Base-by-base conservation (phyloP, 805 yeast species). In the Wickerhamomyces canadensis region DNA sequence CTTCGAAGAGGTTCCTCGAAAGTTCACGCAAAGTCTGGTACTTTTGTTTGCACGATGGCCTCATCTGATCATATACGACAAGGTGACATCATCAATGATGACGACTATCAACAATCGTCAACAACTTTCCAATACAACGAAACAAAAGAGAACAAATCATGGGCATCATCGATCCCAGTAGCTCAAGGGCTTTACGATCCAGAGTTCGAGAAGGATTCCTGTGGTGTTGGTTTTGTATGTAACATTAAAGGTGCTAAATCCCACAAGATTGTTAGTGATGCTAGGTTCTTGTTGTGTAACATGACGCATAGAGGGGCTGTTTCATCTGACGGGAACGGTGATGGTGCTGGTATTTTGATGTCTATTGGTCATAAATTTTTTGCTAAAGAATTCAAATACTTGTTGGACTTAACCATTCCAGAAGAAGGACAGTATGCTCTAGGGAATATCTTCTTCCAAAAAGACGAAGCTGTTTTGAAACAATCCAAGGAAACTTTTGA, bases 301-400 rank as follows among this genome's bases (percentile, higher is more conserved):
- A 93, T 91, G 98, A 85, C 97, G 44, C 98, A 91, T 64, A 79
- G 98, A 67, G 98, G 98, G 58, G 98, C 98, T 28, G 96, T 89
- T 43, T 95, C 96, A 42, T 72, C 87, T 1, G 96, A 89, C 57
- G 95, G 97, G 17, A 96, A 91, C 60, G 98, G 98, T 64, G 98
- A 91, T 60, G 98, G 98, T 64, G 98, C 98, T 19, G 98, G 98
- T 62, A 87, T 91, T 44, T 78, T 91, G 76, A 77, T 93, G 35
- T 83, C 95, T 22, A 78, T 91, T 45, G 96, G 97, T 25, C 96
- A 89, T 65, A 79, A 76, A 47, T 86, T 93, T 61, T 78, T 91
- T 72, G 63, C 64, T 42, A 78, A 91, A 60, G 98, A 91, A 66
- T 89, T 89, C 60, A 75, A 75, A 52, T 78, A 81, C 51, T 76